These are phyloP conservation scores for Keithomyces neogunnii DNA, from an alignment of 2,329 filamentous ascomycete species.

Conservation along the genomic window DNA sequence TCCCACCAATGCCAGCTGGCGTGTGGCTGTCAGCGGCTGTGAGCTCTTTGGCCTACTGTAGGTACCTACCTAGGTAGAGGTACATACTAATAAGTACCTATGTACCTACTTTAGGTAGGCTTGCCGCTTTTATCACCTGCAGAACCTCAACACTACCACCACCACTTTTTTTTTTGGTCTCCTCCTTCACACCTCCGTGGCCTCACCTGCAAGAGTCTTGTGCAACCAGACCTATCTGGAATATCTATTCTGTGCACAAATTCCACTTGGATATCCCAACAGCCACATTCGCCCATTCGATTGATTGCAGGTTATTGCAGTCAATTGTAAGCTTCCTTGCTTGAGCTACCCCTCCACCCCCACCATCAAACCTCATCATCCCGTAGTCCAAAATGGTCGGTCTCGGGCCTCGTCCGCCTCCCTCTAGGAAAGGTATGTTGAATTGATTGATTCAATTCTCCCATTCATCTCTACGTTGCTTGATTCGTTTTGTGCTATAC, in stretches of 20 bases:
- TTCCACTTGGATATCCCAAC: not conserved
- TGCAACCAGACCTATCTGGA: not conserved
- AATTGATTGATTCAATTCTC: not conserved
- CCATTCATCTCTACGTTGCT: not conserved
- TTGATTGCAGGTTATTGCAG: not conserved
- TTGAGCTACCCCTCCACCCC: slow-evolving; percentile 27
- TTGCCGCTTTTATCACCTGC: too few species aligned
- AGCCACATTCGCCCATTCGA: not conserved
- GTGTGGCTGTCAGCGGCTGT: too few species aligned
- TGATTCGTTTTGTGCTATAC: not conserved
- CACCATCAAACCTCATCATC: slow-evolving; percentile 13
- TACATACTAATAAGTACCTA: too few species aligned
- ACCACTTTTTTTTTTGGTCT: not conserved
- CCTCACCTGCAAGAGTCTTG: not conserved
- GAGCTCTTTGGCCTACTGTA: too few species aligned
- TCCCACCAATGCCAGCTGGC: too few species aligned
- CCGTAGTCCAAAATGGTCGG: slow-evolving; percentile 37
- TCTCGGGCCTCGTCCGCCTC: slow-evolving; percentile 40
- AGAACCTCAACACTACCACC: not conserved
- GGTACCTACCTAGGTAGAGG: too few species aligned
- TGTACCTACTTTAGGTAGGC: too few species aligned
- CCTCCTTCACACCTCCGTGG: not conserved
- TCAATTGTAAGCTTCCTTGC: slow-evolving; percentile 7
- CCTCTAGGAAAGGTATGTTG: slow-evolving; percentile 59
- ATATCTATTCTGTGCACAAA: not conserved